These are phyloP conservation scores for Gaertneriomyces semiglobifer DNA, from an alignment of 192 early-diverging fungal species.

Conservation along the genomic window DNA sequence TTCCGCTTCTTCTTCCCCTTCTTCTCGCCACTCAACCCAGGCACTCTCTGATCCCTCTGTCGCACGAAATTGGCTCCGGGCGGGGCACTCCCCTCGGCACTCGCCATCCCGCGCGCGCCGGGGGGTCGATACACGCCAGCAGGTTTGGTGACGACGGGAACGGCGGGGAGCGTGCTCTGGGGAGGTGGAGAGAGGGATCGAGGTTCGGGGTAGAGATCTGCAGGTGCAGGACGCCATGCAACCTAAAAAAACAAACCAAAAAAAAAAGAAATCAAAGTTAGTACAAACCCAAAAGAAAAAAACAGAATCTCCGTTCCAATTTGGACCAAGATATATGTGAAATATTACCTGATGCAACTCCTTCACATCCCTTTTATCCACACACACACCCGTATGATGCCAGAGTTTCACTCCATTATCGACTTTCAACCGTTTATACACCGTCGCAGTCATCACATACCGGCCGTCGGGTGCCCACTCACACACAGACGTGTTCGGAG, in stretches of 20 bases:
- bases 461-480: slow-evolving; percentile 93
- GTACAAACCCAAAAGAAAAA: neutral
- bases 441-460: slow-evolving; percentile 87
- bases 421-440: slow-evolving; percentile 91
- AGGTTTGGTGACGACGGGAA: slow-evolving; percentile 32
- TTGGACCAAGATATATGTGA: neutral
- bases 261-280: neutral
- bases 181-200: slow-evolving; percentile 70
- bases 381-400: slow-evolving; percentile 87
- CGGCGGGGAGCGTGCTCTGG: slow-evolving; percentile 39
- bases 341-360: slow-evolving; percentile 78
- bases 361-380: slow-evolving; percentile 70
- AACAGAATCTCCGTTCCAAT: too few relatives aligned
- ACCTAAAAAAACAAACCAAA: slow-evolving; percentile 15
- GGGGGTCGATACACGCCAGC: slow-evolving; percentile 53
- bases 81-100: neutral
- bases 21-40: too few relatives aligned
- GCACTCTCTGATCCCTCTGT: too few relatives aligned
- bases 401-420: slow-evolving; percentile 97
- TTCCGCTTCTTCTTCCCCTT: too few relatives aligned
- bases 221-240: slow-evolving; percentile 37
- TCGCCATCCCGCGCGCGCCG: slow-evolving; percentile 46
- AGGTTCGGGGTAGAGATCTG: slow-evolving; percentile 70
- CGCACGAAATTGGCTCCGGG: too few relatives aligned
- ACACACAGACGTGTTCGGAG: slow-evolving; percentile 78